These are phyloP conservation scores for Fusarium poae DNA, from an alignment of 2,329 filamentous ascomycete genomes.

Conservation along the genomic window DNA sequence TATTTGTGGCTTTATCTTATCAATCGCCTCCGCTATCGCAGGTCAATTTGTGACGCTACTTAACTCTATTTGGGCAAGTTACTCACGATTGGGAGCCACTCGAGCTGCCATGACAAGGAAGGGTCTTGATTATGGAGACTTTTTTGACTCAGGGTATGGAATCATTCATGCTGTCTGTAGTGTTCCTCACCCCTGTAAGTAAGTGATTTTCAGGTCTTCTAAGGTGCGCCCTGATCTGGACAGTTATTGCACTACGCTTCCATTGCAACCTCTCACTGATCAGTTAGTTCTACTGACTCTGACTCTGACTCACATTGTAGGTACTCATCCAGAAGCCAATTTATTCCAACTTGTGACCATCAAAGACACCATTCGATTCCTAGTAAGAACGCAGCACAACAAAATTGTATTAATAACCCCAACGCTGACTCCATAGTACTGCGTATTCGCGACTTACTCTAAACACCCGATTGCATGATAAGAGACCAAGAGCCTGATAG, in stretches of 20 bases:
- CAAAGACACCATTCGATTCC: too few species aligned
- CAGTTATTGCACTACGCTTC: background rate
- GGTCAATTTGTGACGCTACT: slow-evolving; percentile 30
- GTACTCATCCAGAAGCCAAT: background rate
- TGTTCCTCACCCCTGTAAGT: slow-evolving; percentile 6
- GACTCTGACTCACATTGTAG: slow-evolving; percentile 2
- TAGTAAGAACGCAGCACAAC: background rate
- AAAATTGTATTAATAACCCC: background rate
- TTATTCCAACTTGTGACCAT: background rate
- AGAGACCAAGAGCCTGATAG: slow-evolving; percentile 26
- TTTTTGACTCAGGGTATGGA: slow-evolving; percentile 21
- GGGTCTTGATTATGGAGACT: slow-evolving; percentile 6
- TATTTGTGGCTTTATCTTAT: slow-evolving; percentile 48
- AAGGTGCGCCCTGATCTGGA: slow-evolving; percentile 1
- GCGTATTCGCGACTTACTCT: slow-evolving; percentile 27
- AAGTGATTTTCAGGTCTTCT: background rate
- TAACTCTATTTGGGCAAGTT: slow-evolving; percentile 18
- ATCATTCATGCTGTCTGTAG: slow-evolving; percentile 7
- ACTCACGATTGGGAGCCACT: slow-evolving; percentile 24
- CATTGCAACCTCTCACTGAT: background rate
- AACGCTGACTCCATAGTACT: slow-evolving; percentile 11
- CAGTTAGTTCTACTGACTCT: slow-evolving; percentile 10
- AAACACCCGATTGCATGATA: slow-evolving; percentile 41
- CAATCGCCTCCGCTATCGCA: slow-evolving; percentile 52
- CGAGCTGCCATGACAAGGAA: background rate